A percentile compares a stretch with the other conserved stretches of the same genome.
Evolutionary conservation across 148 eudicot species (phyloP).

Genomic region (Vaccinium myrtillus): DNA sequence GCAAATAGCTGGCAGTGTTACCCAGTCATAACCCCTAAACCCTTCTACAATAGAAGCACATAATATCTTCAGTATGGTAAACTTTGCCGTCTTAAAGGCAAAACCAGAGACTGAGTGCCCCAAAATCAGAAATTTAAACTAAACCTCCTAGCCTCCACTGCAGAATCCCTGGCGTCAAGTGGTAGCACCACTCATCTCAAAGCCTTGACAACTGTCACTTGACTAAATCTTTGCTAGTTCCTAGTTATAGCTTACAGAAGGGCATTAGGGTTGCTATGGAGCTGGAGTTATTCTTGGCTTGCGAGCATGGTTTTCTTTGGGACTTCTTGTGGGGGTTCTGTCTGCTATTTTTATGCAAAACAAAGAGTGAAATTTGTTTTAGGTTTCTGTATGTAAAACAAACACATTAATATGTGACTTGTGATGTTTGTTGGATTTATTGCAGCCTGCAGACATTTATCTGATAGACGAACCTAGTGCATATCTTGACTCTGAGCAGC

Average conservation of each 20-base stretch:
- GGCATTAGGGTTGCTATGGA: not conserved
- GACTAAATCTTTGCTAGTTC: not conserved
- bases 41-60: not conserved
- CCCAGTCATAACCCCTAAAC: not conserved
- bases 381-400: too few relatives aligned
- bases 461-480: slow-evolving; percentile 98
- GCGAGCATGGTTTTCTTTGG: slow-evolving; percentile 5
- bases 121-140: not conserved
- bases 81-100: not conserved
- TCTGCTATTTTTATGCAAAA: not conserved
- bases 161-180: not conserved
- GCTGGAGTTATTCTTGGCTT: not conserved
- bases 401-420: slow-evolving; percentile 10
- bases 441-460: slow-evolving; percentile 96
- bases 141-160: not conserved
- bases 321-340: not conserved
- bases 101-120: not conserved
- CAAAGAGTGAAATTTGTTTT: not conserved
- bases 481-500: slow-evolving; percentile 96
- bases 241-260: not conserved
- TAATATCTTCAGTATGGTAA: not conserved
- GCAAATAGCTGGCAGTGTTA: not conserved
- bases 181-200: not conserved
- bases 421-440: not conserved
- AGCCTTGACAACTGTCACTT: not conserved